Percentiles rank a stretch among this genome's conserved stretches.
Conservation (phyloP, 1,284 basidiomycete genomes). For the Ceratobasidium sp. region DNA sequence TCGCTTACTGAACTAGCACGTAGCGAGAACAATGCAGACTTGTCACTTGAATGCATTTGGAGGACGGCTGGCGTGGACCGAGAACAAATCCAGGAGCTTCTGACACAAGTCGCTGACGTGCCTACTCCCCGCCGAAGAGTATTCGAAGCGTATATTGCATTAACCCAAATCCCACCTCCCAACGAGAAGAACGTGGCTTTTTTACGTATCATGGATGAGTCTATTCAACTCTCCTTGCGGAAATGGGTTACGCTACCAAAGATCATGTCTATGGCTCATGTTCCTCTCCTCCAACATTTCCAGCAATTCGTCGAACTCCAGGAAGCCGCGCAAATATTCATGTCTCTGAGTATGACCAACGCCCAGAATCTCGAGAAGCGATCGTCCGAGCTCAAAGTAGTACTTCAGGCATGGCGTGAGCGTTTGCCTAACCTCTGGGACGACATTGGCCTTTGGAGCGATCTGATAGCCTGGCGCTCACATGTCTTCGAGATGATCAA, state of each 20-base stretch:
- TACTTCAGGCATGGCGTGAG: slow-evolving; percentile 97
- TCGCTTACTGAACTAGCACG: slow-evolving; percentile 92
- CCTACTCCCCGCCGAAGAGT: slow-evolving; percentile 94
- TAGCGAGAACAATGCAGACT: slow-evolving; percentile 91
- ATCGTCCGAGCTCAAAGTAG: slow-evolving; percentile 94
- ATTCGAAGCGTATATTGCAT: slow-evolving; percentile 94
- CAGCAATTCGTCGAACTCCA: slow-evolving; percentile 99
- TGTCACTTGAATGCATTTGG: slow-evolving; percentile 97
- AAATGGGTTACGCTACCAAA: slow-evolving; percentile 95
- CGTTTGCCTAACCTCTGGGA: slow-evolving; percentile 96
- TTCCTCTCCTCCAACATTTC: slow-evolving; percentile 96
- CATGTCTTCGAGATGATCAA: slow-evolving; percentile 94
- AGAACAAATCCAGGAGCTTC: slow-evolving; percentile 86
- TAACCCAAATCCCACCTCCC: slow-evolving; percentile 72
- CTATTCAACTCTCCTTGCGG: slow-evolving; percentile 94
- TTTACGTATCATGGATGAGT: slow-evolving; percentile 90
- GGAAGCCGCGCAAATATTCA: slow-evolving; percentile 96
- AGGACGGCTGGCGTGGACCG: slow-evolving; percentile 71
- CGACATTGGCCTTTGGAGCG: slow-evolving; percentile 99
- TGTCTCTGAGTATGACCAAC: slow-evolving; percentile 88
- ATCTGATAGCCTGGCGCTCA: slow-evolving; percentile 97
- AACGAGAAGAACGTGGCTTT: slow-evolving; percentile 67
- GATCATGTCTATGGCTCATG: slow-evolving; percentile 89
- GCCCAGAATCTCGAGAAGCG: slow-evolving; percentile 94
- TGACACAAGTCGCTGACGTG: slow-evolving; percentile 84